Percentiles rank a stretch among this genome's conserved stretches.
phyloP scores from a whole-genome alignment of 805 yeast genomes.

The Ogataea nitratoaversa region DNA sequence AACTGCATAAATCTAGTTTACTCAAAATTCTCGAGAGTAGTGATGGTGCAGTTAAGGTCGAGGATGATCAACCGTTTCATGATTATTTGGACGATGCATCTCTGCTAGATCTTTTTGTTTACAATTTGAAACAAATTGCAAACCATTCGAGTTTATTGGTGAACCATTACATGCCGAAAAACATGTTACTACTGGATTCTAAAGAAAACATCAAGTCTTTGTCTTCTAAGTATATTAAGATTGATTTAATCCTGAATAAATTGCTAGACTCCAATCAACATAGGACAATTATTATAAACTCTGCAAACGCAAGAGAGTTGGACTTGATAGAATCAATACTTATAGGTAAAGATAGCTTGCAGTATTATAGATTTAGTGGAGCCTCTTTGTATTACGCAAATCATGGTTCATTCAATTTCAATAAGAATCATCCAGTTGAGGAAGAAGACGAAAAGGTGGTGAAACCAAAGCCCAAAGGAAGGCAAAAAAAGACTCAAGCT shows the following conservation, averaged over 20 bases:
- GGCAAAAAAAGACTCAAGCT: conserved; percentile 3
- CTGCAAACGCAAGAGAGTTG: conserved; percentile 61
- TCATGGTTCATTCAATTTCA: conserved; percentile 30
- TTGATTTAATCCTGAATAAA: conserved; percentile 45
- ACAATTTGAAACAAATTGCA: conserved; percentile 45
- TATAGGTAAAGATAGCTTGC: conserved; percentile 60
- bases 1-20: conserved; percentile 34
- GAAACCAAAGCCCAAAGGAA: conserved; percentile 3
- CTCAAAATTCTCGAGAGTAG: conserved; percentile 8
- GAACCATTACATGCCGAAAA: conserved; percentile 73
- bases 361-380: conserved; percentile 66
- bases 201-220: conserved; percentile 48
- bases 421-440: conserved; percentile 13
- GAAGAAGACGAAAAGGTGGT: conserved; percentile 4
- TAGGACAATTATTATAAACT: conserved; percentile 43
- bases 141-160: conserved; percentile 71
- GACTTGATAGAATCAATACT: conserved; percentile 76
- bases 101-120: conserved; percentile 38
- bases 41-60: neutral
- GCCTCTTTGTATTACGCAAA: conserved; percentile 41
- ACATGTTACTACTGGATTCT: conserved; percentile 60
- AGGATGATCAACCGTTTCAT: conserved; percentile 2
- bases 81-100: conserved; percentile 26
- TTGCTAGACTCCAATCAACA: conserved; percentile 23
- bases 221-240: conserved; percentile 56